Evolutionary conservation across 2,329 filamentous ascomycete genomes (phyloP).

Genomic region (Zasmidium angulare): DNA sequence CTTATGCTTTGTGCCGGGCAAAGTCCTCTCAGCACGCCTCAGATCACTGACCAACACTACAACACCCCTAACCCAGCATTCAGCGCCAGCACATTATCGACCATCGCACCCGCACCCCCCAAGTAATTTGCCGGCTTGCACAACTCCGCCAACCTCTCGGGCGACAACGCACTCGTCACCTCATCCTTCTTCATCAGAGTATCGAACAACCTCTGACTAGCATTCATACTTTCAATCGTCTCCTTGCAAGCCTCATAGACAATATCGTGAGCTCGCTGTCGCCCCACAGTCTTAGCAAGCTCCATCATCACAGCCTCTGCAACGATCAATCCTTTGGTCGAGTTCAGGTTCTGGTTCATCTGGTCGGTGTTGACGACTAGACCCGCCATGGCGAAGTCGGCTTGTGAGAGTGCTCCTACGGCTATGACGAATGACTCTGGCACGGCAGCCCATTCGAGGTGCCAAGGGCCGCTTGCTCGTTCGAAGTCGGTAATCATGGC

Average conservation of each 20-base stretch:
- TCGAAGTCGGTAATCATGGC: conserved; percentile 36
- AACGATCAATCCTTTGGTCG: conserved; percentile 36
- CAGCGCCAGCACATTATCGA: conserved; percentile 22
- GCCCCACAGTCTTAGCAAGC: conserved; percentile 35
- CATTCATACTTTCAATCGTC: conserved; percentile 23
- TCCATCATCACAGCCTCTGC: conserved; percentile 44
- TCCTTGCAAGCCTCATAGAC: conserved; percentile 37
- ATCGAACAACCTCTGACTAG: conserved; percentile 8
- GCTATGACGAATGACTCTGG: conserved; percentile 32
- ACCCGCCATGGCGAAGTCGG: conserved; percentile 26
- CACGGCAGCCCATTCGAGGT: conserved; percentile 35
- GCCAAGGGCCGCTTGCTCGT: conserved; percentile 33
- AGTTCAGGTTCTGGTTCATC: conserved; percentile 33
- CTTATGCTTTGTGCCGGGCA: too few relatives aligned
- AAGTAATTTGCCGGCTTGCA: conserved; percentile 31
- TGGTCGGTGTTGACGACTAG: conserved; percentile 29
- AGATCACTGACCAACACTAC: too few relatives aligned
- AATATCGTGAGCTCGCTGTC: conserved; percentile 37
- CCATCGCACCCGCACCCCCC: conserved; percentile 24
- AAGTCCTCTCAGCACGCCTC: too few relatives aligned
- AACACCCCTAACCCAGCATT: not conserved
- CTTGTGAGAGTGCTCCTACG: conserved; percentile 28
- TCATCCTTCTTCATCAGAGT: conserved; percentile 19
- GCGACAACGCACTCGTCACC: conserved; percentile 16
- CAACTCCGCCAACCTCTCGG: conserved; percentile 20